These are phyloP conservation scores for Colletotrichum nymphaeae DNA, from an alignment of 2,329 filamentous ascomycete genomes.

Conservation along the genomic window DNA sequence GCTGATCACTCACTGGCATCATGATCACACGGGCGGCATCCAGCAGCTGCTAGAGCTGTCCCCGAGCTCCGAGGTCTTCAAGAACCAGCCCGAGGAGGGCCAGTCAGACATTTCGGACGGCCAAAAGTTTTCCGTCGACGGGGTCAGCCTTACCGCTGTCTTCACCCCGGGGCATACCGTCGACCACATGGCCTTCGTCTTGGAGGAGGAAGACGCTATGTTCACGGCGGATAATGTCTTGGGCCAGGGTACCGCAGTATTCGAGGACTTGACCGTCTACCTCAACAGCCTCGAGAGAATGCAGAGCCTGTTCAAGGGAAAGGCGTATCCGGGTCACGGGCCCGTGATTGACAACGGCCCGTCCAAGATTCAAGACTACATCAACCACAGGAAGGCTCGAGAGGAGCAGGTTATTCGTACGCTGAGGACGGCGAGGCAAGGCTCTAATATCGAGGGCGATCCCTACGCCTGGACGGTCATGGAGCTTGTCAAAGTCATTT, in stretches of 20 bases:
- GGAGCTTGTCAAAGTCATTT: conserved; percentile 90
- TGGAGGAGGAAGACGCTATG: conserved; percentile 84
- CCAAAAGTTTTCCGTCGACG: conserved; percentile 66
- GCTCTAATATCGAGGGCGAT: conserved; percentile 38
- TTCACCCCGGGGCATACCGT: conserved; percentile 76
- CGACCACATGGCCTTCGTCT: conserved; percentile 84
- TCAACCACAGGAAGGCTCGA: conserved; percentile 81
- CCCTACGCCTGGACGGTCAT: conserved; percentile 72
- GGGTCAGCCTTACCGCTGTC: conserved; percentile 74
- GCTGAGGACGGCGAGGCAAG: conserved; percentile 52
- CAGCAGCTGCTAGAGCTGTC: conserved; percentile 72
- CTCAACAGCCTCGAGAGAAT: conserved; percentile 77
- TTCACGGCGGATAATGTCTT: conserved; percentile 93
- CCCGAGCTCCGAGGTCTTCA: conserved; percentile 74
- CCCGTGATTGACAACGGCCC: conserved; percentile 79
- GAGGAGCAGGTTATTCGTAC: conserved; percentile 82
- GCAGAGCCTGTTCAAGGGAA: conserved; percentile 71
- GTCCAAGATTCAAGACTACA: conserved; percentile 82
- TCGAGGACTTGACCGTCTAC: conserved; percentile 80
- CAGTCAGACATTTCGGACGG: conserved; percentile 63
- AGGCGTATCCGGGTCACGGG: conserved; percentile 91
- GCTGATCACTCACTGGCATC: conserved; percentile 93
- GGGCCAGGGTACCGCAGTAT: conserved; percentile 87
- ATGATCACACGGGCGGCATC: conserved; percentile 85
- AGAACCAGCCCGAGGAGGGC: conserved; percentile 66